A percentile compares a stretch with the other conserved stretches of the same genome.
Evolutionary conservation across 2,329 filamentous ascomycete species (phyloP).

Genomic region (Fusarium drepaniforme): DNA sequence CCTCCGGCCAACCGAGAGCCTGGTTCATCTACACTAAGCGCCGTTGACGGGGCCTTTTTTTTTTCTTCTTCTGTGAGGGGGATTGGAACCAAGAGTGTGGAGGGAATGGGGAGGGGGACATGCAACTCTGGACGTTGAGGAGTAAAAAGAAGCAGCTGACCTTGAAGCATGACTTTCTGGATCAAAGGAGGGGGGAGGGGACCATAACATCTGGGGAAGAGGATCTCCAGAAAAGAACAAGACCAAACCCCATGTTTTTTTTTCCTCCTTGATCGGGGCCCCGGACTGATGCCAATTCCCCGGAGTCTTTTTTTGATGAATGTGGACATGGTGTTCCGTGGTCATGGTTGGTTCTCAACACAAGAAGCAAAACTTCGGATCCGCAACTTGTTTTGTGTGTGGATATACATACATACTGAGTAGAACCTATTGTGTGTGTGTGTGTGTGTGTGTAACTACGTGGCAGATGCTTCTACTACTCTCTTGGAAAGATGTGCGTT

Average conservation of each 20-base stretch:
- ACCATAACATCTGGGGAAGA: slow-evolving; percentile 22
- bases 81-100: not conserved
- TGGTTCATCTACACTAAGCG: not conserved
- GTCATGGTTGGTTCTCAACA: slow-evolving; percentile 6
- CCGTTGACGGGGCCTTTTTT: not conserved
- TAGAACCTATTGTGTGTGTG: not conserved
- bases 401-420: not conserved
- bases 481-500: slow-evolving; percentile 1
- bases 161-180: not conserved
- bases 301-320: not conserved
- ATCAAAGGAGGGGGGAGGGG: not conserved
- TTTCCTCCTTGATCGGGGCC: slow-evolving; percentile 11
- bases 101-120: not conserved
- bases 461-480: slow-evolving; percentile 5
- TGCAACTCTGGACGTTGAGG: not conserved
- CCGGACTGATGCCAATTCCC: slow-evolving; percentile 21
- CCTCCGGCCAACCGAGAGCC: slow-evolving; percentile 22
- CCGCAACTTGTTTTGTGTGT: slow-evolving; percentile 27
- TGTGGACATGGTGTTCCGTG: slow-evolving; percentile 3
- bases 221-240: not conserved
- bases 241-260: not conserved
- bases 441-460: slow-evolving; percentile 2
- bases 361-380: slow-evolving; percentile 37
- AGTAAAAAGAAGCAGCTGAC: slow-evolving; percentile 4
- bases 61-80: slow-evolving; percentile 17